Evolutionary conservation across 768 basidiomycete species (phyloP), one percentile per base, ranked within the genome.

Genomic region (Thelephora aurantiotincta): DNA sequence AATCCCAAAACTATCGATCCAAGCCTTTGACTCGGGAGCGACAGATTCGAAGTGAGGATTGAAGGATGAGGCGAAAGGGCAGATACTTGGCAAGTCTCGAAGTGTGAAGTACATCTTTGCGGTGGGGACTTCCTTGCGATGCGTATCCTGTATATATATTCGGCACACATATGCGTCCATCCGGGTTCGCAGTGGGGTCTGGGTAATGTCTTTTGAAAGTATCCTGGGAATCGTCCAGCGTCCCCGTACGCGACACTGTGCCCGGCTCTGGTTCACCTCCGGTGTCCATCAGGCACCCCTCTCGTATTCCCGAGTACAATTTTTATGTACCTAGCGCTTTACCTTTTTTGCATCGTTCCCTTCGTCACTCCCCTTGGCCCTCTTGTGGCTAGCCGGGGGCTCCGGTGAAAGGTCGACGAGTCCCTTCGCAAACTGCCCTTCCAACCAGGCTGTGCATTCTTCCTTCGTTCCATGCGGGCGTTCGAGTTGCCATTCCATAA

Each of bases 401-500:
- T 55, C 53, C 14, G 52, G 43, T 3, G 51, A 48, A 0, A 41
- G 47, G 44, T 19, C 52, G 37, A 30, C 9, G 5, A 30, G 9
- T 4, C 26, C 26, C 26, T 30, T 9, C 9, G 26, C 9, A 9
- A 30, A 30, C 26, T 30, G 26, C 26, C 26, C 26, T 4, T 9
- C 26, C 37, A 97, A 64, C 89, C 89, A 96, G 11, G 59, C 59
- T 23, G 68, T 59, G 58, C 90, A 92, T 3, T 78, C 74, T 5
- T 77, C 80, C 56, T 77, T 75, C 3, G 75, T 73, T 1, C 70
- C 73, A 2, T 68, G 56, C 0, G 92, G 88, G 59, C 91, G 66
- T 33, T 76, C 80, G 6, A 98, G 70, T 55, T 92, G 90, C 93
- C 92, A 98, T 50, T 80, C 75, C 16, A 89, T 57, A 20, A 97